phyloP scores from a whole-genome alignment of 2,329 filamentous ascomycete species.

The Penicillium freii region DNA sequence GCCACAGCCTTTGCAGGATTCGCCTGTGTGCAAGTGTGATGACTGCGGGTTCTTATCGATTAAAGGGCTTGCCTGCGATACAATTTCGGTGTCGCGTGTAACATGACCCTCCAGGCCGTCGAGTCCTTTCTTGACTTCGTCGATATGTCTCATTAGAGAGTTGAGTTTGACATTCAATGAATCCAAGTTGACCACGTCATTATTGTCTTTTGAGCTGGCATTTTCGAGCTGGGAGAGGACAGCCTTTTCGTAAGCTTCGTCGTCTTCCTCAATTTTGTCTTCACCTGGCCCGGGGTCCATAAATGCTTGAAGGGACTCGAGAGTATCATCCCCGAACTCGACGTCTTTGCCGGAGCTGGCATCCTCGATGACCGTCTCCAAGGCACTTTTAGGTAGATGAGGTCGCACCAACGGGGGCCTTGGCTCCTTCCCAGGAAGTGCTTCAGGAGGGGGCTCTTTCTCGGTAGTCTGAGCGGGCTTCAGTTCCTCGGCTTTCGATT shows the following conservation, averaged over 20 bases:
- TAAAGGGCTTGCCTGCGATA: constrained; percentile 16
- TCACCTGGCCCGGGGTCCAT: constrained; percentile 33
- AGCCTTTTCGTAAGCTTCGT: constrained; percentile 34
- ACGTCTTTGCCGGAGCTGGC: constrained; percentile 41
- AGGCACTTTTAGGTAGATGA: constrained; percentile 42
- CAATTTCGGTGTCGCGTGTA: constrained; percentile 21
- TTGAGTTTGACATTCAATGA: constrained; percentile 41
- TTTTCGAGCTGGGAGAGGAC: constrained; percentile 26
- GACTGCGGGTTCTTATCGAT: constrained; percentile 10
- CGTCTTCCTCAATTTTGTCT: constrained; percentile 31
- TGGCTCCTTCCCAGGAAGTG: constrained; percentile 14
- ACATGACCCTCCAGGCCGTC: constrained; percentile 41
- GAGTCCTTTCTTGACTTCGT: constrained; percentile 42
- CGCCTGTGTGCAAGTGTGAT: constrained; percentile 10
- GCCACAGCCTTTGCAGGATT: constrained; percentile 26
- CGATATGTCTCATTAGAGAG: constrained; percentile 41
- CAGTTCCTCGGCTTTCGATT: not conserved
- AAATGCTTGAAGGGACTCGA: constrained; percentile 46
- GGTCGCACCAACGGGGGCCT: constrained; percentile 34
- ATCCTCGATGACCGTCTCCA: constrained; percentile 44
- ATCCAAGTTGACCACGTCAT: constrained; percentile 35
- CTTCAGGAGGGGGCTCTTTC: constrained; percentile 1
- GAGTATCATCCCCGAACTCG: constrained; percentile 45
- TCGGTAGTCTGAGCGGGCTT: not conserved
- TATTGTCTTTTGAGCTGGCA: constrained; percentile 15